phyloP scores from a whole-genome alignment of 192 early-diverging fungal species.

The Coemansia sp. region DNA sequence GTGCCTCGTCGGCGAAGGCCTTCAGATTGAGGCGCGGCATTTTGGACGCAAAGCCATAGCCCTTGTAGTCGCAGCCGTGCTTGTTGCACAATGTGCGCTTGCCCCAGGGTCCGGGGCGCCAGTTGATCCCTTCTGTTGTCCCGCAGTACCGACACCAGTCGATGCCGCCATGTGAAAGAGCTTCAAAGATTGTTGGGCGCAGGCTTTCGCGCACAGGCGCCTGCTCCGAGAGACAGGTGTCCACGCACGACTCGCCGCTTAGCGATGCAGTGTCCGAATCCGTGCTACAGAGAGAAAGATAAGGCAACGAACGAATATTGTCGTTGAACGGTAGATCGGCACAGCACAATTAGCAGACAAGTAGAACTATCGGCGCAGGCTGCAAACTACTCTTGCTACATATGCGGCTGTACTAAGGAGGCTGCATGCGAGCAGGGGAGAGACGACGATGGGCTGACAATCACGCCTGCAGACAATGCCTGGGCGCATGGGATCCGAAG shows the following conservation, averaged over 20 bases:
- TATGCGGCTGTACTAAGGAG: not conserved
- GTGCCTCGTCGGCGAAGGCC: constrained; percentile 69
- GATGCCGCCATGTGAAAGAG: constrained; percentile 49
- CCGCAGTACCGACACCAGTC: constrained; percentile 94
- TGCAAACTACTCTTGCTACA: not conserved
- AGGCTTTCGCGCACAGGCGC: constrained; percentile 47
- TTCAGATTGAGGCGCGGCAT: constrained; percentile 81
- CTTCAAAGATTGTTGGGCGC: constrained; percentile 53
- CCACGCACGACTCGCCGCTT: constrained; percentile 54
- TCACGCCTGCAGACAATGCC: constrained; percentile 1
- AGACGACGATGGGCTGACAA: constrained; percentile 4
- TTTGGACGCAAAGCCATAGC: constrained; percentile 89
- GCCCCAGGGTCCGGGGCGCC: constrained; percentile 93
- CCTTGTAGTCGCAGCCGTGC: constrained; percentile 94
- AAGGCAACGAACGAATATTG: not conserved
- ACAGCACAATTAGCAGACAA: not conserved
- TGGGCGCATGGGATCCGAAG: constrained; percentile 8
- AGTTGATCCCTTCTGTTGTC: constrained; percentile 83
- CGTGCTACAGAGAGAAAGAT: constrained; percentile 21
- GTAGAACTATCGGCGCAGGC: not conserved
- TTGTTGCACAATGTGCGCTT: constrained; percentile 94
- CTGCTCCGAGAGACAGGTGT: constrained; percentile 19
- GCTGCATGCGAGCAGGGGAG: constrained; percentile 9
- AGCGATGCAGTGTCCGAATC: constrained; percentile 50
- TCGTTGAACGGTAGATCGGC: not conserved